These are phyloP conservation scores for Geranomyces michiganensis DNA, from an alignment of 192 early-diverging fungal species.

Conservation along the genomic window DNA sequence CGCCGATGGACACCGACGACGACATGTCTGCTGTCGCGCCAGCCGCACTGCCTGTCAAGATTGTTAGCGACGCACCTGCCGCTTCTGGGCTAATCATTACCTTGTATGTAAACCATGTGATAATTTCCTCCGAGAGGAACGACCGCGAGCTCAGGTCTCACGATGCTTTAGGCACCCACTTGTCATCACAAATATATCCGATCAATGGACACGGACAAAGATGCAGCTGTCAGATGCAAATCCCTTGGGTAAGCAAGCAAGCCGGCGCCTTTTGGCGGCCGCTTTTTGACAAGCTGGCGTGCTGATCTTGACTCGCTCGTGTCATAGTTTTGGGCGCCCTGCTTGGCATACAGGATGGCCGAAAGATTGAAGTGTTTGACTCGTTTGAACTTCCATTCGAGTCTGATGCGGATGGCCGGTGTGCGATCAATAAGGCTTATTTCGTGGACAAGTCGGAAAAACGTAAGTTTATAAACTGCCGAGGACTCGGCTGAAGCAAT, in stretches of 20 bases:
- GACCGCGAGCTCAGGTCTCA: neutral
- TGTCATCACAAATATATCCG: conserved; percentile 85
- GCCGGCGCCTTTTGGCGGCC: no score
- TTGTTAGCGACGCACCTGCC: conserved; percentile 31
- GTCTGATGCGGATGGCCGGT: neutral
- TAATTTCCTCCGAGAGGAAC: neutral
- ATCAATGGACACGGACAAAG: conserved; percentile 77
- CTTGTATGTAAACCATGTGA: conserved; percentile 25
- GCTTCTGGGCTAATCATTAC: conserved; percentile 43
- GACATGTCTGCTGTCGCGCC: neutral
- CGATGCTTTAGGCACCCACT: conserved; percentile 72
- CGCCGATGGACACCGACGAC: conserved; percentile 36
- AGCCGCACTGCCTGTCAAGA: neutral
- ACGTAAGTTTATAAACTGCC: no score
- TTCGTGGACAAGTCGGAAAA: conserved; percentile 78
- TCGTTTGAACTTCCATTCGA: conserved; percentile 74
- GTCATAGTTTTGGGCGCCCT: conserved; percentile 72
- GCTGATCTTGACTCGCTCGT: neutral
- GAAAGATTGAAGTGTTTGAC: conserved; percentile 84
- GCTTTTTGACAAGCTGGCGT: no score
- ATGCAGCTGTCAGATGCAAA: conserved; percentile 51
- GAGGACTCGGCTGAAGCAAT: no score
- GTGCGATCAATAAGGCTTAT: conserved; percentile 39
- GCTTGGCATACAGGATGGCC: conserved; percentile 73
- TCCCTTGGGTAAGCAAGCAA: neutral